Conservation (phyloP, 2,329 filamentous ascomycete species). For the Cercospora citrullina region DNA sequence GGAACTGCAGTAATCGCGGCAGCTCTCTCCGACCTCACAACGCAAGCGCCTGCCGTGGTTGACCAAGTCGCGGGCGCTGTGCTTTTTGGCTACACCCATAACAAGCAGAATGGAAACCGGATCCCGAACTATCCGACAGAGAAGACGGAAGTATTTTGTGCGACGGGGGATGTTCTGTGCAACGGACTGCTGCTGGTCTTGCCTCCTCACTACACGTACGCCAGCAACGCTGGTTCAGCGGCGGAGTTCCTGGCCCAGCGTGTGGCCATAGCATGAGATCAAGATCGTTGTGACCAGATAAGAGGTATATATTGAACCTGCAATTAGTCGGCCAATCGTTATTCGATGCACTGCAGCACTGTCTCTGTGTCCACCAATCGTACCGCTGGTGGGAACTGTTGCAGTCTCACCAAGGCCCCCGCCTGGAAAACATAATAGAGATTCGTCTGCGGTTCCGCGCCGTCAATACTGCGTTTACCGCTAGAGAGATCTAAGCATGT, state of each 20-base stretch:
- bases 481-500: too few relatives aligned
- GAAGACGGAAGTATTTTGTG: conserved; percentile 40
- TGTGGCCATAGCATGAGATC: background rate
- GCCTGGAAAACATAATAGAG: too few relatives aligned
- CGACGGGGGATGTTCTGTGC: conserved; percentile 39
- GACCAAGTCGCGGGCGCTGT: conserved; percentile 40
- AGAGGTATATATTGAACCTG: too few relatives aligned
- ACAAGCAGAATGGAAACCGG: conserved; percentile 39
- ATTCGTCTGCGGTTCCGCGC: too few relatives aligned
- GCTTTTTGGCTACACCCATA: conserved; percentile 44
- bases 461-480: too few relatives aligned
- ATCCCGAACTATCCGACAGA: conserved; percentile 39
- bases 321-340: too few relatives aligned
- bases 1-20: conserved; percentile 42
- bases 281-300: background rate
- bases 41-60: conserved; percentile 28
- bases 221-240: background rate
- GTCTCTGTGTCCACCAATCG: too few relatives aligned
- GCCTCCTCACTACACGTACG: conserved; percentile 37
- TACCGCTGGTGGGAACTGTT: too few relatives aligned
- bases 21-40: conserved; percentile 34
- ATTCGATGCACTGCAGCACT: too few relatives aligned
- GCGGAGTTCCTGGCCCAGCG: conserved; percentile 9
- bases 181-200: conserved; percentile 37
- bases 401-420: background rate